phyloP scores from a whole-genome alignment of 768 basidiomycete species.

The Chalciporus chontae region DNA sequence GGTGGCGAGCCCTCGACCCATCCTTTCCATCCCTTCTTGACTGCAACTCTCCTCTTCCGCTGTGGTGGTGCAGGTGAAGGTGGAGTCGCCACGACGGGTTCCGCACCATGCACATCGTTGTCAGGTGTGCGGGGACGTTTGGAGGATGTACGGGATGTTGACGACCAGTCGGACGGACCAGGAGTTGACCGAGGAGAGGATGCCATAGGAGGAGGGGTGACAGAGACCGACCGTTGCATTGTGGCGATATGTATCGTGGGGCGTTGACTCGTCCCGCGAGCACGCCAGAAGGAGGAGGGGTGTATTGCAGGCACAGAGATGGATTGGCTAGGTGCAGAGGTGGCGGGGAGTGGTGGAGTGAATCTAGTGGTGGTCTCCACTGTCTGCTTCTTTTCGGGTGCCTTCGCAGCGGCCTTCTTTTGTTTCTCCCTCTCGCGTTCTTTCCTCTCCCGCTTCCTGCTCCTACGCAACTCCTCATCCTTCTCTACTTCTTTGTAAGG shows the following conservation, averaged over 20 bases:
- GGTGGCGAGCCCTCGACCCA: slow-evolving; percentile 86
- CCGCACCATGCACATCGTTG: slow-evolving; percentile 46
- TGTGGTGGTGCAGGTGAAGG: slow-evolving; percentile 32
- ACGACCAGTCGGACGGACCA: slow-evolving; percentile 69
- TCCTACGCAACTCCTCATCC: slow-evolving; percentile 53
- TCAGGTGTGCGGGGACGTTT: slow-evolving; percentile 76
- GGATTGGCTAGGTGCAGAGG: slow-evolving; percentile 18
- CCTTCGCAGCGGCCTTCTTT: slow-evolving; percentile 34
- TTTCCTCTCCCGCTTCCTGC: slow-evolving; percentile 46
- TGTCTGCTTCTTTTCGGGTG: slow-evolving; percentile 32
- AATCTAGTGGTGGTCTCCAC: slow-evolving; percentile 13
- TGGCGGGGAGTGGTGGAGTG: slow-evolving; percentile 18
- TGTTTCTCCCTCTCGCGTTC: slow-evolving; percentile 51
- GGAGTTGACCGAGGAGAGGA: slow-evolving; percentile 73
- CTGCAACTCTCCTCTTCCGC: slow-evolving; percentile 59
- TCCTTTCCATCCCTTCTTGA: slow-evolving; percentile 85
- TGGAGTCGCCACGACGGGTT: slow-evolving; percentile 20
- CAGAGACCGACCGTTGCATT: slow-evolving; percentile 66
- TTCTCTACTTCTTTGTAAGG: slow-evolving; percentile 62
- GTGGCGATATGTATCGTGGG: slow-evolving; percentile 72
- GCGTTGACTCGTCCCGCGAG: slow-evolving; percentile 37
- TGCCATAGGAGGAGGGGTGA: slow-evolving; percentile 67
- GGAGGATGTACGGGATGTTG: slow-evolving; percentile 73
- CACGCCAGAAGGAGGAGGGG: slow-evolving; percentile 59
- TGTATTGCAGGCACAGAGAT: slow-evolving; percentile 30